Evolutionary conservation across 73 alveolate genomes (phyloP).

Genomic region (Tetrahymena malaccensis): DNA sequence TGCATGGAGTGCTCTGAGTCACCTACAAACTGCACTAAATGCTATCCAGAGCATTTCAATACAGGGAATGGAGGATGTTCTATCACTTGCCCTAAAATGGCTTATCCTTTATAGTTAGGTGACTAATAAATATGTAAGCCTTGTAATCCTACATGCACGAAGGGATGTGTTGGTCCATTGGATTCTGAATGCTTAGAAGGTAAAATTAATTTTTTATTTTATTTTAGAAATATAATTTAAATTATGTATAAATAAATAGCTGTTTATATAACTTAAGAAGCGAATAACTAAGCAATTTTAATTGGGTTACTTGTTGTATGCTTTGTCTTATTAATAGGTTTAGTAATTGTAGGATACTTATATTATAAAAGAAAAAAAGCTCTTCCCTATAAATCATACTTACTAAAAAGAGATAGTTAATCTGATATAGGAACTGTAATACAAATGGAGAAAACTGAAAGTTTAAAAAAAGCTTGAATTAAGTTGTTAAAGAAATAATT

Average conservation of each 20-base stretch:
- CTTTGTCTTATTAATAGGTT: not conserved
- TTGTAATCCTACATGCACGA: not conserved
- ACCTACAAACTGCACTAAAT: not conserved
- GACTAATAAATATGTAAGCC: not conserved
- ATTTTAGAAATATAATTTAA: too few relatives aligned
- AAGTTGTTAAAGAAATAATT: too few relatives aligned
- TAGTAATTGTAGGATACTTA: not conserved
- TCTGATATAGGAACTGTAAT: not conserved
- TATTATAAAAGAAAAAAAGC: not conserved
- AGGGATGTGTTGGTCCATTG: not conserved
- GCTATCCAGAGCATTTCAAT: not conserved
- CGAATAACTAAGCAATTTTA: not conserved
- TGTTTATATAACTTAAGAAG: not conserved
- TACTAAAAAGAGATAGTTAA: not conserved
- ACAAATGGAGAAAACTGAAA: not conserved
- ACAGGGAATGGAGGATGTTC: not conserved
- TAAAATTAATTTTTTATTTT: not conserved
- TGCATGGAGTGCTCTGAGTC: not conserved
- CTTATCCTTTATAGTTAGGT: not conserved
- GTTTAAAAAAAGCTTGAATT: not conserved
- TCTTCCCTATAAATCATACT: not conserved
- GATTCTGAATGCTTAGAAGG: not conserved
- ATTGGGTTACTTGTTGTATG: not conserved
- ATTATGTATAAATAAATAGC: not conserved
- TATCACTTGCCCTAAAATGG: not conserved